Percentiles rank a stretch among this genome's conserved stretches.
phyloP scores from a whole-genome alignment of 306 rosid species.

The Quillaja saponaria region DNA sequence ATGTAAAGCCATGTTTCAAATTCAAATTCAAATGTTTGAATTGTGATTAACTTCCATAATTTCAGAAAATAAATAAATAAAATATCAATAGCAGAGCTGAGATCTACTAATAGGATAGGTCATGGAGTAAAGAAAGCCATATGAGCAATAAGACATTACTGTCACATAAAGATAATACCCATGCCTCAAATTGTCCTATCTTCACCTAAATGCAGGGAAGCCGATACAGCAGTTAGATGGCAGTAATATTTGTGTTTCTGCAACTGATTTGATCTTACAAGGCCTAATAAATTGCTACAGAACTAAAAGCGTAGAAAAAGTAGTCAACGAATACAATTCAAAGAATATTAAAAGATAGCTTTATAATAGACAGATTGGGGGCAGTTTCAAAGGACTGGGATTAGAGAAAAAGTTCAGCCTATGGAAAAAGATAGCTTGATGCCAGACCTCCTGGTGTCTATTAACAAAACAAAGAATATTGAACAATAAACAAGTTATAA shows the following conservation, averaged over 20 bases:
- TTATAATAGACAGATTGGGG: not conserved
- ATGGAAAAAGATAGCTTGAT: no score
- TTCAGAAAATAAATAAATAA: conserved; percentile 7
- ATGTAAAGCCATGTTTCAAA: conserved; percentile 13
- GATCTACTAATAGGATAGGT: not conserved
- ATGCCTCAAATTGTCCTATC: not conserved
- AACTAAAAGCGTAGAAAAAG: conserved; percentile 1
- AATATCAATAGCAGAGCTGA: not conserved
- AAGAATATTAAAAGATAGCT: not conserved
- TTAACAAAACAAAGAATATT: no score
- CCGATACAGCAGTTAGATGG: not conserved
- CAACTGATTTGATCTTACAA: no score
- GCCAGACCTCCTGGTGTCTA: no score
- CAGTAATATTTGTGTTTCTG: no score
- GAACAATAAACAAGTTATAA: no score
- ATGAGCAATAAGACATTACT: not conserved
- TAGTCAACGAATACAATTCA: conserved; percentile 11
- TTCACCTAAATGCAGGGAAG: not conserved
- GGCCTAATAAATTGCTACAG: not conserved
- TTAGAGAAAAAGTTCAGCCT: no score
- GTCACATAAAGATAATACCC: not conserved
- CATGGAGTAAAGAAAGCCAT: not conserved
- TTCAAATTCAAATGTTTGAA: conserved; percentile 1
- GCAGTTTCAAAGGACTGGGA: no score
- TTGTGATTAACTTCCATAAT: no score